Base-by-base conservation (phyloP, 768 basidiomycete species). In the Leccinum incarnatum region DNA sequence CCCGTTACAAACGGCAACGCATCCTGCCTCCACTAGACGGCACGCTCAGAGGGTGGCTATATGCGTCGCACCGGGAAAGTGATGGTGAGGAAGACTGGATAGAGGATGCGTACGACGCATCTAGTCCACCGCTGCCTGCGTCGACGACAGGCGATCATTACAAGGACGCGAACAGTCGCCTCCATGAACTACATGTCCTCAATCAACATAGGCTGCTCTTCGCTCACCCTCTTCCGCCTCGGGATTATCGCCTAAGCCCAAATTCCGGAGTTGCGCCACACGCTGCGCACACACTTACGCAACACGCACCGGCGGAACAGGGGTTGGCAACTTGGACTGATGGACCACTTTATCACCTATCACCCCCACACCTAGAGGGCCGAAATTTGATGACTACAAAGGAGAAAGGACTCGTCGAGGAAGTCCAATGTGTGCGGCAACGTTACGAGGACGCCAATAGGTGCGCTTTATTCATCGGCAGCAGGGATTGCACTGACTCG, bases 101-200 rank as follows among this genome's bases (percentile, higher is more conserved):
- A 42, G 74, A 69, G 45, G 74, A 66, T 7, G 73, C 70, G 17
- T 70, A 74, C 32, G 76, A 75, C 40, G 73, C 76, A 45, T 73
- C 71, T 19, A 67, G 73, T 37, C 42, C 48, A 37, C 59, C 50
- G 4, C 29, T 52, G 34, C 65, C 37, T 48, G 32, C 53, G 15
- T 27, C 53, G 9, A 45, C 51, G 45, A 55, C 61, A 47, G 59
- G 70, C 12, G 71, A 69, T 51, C 74, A 65, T 74, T 93, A 92
- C 75, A 80, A 81, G 67, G 74, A 77, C 32, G 76, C 82, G 56
- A 93, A 93, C 72, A 80, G 64, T 50, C 74, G 89, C 62, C 81
- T 93, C 37, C 84, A 87, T 57, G 84, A 91, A 65, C 69, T 91
- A 53, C 90, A 92, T 64, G 78, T 83, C 40, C 77, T 86, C 23